Percentiles rank a stretch among this genome's conserved stretches.
Evolutionary conservation across 1,284 basidiomycete species (phyloP).

Genomic region (Trichosporon sp.): DNA sequence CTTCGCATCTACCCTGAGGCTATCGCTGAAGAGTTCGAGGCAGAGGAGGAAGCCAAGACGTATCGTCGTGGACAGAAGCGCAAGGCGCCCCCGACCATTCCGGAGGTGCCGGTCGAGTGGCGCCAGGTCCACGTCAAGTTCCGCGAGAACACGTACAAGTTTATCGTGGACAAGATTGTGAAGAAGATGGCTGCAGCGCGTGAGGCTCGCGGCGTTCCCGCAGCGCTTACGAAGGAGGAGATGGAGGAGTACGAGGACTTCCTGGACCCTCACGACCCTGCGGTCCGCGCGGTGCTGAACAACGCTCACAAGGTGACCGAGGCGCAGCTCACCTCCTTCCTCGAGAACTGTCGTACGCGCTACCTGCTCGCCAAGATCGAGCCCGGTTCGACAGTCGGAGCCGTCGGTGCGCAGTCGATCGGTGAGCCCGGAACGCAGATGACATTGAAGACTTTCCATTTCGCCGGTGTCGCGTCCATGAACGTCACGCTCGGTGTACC

Average conservation of each 20-base stretch:
- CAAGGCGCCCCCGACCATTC: background rate
- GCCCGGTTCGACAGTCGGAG: constrained; percentile 94
- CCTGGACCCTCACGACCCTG: constrained; percentile 32
- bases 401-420: constrained; percentile 97
- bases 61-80: constrained; percentile 13
- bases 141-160: constrained; percentile 66
- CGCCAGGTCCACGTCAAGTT: constrained; percentile 66
- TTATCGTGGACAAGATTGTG: constrained; percentile 66
- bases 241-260: constrained; percentile 53
- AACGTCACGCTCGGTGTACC: constrained; percentile 99
- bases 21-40: constrained; percentile 7
- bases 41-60: constrained; percentile 7
- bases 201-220: constrained; percentile 73
- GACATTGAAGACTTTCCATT: constrained; percentile 99
- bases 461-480: constrained; percentile 99
- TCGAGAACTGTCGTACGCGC: constrained; percentile 81
- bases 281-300: constrained; percentile 65
- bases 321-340: constrained; percentile 69
- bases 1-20: constrained; percentile 52
- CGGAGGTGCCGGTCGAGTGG: constrained; percentile 40
- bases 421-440: constrained; percentile 99
- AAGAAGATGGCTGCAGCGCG: constrained; percentile 65
- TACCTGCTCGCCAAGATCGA: constrained; percentile 93
- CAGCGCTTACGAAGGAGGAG: constrained; percentile 58
- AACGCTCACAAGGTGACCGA: constrained; percentile 88